Evolutionary conservation across 2,329 filamentous ascomycete species (phyloP), one percentile per base, ranked within the genome.

Genomic region (Fusarium pininemorale): DNA sequence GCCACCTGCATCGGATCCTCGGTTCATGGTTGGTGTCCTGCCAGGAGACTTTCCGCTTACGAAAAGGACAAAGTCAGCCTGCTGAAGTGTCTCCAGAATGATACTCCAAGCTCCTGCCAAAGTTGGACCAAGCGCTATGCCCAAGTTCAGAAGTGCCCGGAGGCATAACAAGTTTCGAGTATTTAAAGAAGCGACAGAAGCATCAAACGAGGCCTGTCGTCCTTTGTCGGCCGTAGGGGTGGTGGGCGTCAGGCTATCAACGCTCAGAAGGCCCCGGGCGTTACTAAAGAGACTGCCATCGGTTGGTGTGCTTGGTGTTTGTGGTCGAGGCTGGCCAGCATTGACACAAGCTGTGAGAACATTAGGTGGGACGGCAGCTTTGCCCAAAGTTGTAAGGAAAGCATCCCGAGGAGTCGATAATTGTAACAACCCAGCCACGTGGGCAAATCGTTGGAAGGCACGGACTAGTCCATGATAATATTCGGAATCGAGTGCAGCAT

Each of bases 391-490:
- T 0, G 96, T 98, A 39, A 99, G 86, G 78, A 99, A 97, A 1
- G 96, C 96, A 85, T 99, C 96, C 73, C 96, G 89, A 1, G 96
- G 95, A 0, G 96, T 98, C 18, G 89, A 86, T 15, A 98, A 88
- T 71, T 95, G 91, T 14, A 99, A 84, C 53, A 99, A 86, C 10
- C 96, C 97, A 44, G 96, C 94, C 6, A 98, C 96, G 80, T 99
- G 97, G 2, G 96, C 93, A 78, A 99, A 94, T 74, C 97, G 95
- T 78, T 99, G 96, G 76, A 98, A 97, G 0, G 96, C 94, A 74
- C 96, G 90, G 30, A 99, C 96, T 4, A 99, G 86, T 15, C 92
- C 91, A 75, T 98, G 95, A 78, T 98, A 99, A 77, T 96, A 98
- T 60, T 98, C 95, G 3, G 94, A 93, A 80, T 99, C 96, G 8